These are phyloP conservation scores for Gamsiella multidivaricata DNA, from an alignment of 192 early-diverging fungal species.

Conservation along the genomic window DNA sequence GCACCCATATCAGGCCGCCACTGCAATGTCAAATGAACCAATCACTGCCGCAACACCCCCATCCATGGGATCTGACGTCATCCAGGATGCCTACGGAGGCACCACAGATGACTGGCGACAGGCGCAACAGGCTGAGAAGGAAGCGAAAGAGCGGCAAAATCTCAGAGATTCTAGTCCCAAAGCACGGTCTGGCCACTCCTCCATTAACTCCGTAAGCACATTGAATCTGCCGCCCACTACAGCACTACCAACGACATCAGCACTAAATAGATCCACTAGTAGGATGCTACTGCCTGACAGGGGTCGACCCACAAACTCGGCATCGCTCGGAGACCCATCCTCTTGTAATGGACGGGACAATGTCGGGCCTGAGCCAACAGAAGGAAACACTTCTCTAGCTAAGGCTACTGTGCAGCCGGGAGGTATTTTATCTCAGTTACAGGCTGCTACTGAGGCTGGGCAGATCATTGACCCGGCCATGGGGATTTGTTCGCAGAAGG, in stretches of 20 bases:
- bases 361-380: slow-evolving; percentile 23
- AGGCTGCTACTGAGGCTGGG: slow-evolving; percentile 35
- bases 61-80: background rate
- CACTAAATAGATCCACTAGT: slow-evolving; percentile 2
- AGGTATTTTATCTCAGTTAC: slow-evolving; percentile 35
- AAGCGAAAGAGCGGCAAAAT: slow-evolving; percentile 24
- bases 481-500: slow-evolving; percentile 30
- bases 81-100: slow-evolving; percentile 41
- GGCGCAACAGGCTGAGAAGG: slow-evolving; percentile 27
- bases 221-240: slow-evolving; percentile 27
- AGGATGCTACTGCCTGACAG: slow-evolving; percentile 38
- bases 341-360: background rate
- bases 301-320: slow-evolving; percentile 1
- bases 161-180: slow-evolving; percentile 24
- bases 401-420: slow-evolving; percentile 39
- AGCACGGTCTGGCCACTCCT: slow-evolving; percentile 18
- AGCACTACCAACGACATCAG: background rate
- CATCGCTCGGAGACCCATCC: background rate
- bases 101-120: slow-evolving; percentile 47
- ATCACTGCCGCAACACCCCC: slow-evolving; percentile 1
- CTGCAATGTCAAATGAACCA: slow-evolving; percentile 31
- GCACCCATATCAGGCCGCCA: slow-evolving; percentile 7
- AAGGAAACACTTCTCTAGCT: slow-evolving; percentile 30
- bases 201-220: slow-evolving; percentile 44
- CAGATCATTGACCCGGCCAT: slow-evolving; percentile 28